A percentile compares a stretch with the other conserved stretches of the same genome.
These are phyloP conservation scores for Claviceps pusilla DNA, from an alignment of 2,329 filamentous ascomycete genomes.

Conservation along the genomic window DNA sequence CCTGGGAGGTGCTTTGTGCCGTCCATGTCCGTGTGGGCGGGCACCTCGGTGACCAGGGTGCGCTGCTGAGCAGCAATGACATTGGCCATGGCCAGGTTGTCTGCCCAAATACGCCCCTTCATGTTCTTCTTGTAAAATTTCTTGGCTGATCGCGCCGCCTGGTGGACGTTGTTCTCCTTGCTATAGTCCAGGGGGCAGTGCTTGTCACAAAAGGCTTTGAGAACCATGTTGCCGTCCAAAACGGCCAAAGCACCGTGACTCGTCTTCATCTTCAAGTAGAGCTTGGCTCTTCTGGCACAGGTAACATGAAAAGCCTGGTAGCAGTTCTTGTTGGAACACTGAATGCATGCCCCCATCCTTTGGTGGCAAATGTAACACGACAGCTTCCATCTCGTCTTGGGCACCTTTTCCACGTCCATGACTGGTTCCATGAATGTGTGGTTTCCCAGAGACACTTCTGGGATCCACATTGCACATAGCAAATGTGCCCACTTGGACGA, in stretches of 20 bases:
- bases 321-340: conserved; percentile 94
- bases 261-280: conserved; percentile 95
- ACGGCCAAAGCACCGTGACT: conserved; percentile 64
- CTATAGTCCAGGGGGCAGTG: conserved; percentile 85
- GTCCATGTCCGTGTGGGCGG: conserved; percentile 68
- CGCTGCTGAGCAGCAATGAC: conserved; percentile 61
- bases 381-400: conserved; percentile 83
- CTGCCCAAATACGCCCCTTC: conserved; percentile 80
- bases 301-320: conserved; percentile 97
- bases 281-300: conserved; percentile 71
- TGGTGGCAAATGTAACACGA: conserved; percentile 95
- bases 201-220: conserved; percentile 93
- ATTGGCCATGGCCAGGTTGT: conserved; percentile 71
- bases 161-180: conserved; percentile 68
- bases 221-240: conserved; percentile 61
- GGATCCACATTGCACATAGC: conserved; percentile 96
- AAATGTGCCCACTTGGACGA: conserved; percentile 94
- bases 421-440: conserved; percentile 97
- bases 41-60: conserved; percentile 49
- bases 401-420: conserved; percentile 94
- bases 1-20: conserved; percentile 64
- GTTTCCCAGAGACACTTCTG: conserved; percentile 88
- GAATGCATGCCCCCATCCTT: conserved; percentile 94
- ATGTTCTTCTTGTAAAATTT: conserved; percentile 82
- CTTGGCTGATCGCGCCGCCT: conserved; percentile 68